Percentiles rank a stretch among this genome's conserved stretches.
Evolutionary conservation across 2,329 filamentous ascomycete genomes (phyloP).

Genomic region (Cadophora gregata): DNA sequence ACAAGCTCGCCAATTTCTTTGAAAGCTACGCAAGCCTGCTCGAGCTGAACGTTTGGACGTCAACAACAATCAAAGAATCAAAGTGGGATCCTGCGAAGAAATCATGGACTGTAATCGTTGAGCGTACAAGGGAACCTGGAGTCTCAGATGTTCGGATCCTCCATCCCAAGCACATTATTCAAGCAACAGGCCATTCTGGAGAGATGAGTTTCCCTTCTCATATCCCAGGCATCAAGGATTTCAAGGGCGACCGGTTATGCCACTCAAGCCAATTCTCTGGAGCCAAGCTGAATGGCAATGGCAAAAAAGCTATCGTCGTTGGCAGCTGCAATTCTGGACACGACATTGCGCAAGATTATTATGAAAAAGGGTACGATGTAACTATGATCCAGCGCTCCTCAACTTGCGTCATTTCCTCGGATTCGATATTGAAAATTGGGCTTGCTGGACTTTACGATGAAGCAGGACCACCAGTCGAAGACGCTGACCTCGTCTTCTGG

Average conservation of each 20-base stretch:
- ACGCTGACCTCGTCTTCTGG: constrained; percentile 67
- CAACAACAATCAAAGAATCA: constrained; percentile 54
- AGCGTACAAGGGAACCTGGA: constrained; percentile 46
- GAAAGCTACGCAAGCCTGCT: constrained; percentile 67
- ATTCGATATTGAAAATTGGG: constrained; percentile 50
- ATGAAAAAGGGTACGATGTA: constrained; percentile 68
- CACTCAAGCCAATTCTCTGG: constrained; percentile 67
- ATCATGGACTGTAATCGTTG: constrained; percentile 61
- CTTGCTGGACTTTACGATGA: constrained; percentile 50
- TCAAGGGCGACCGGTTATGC: constrained; percentile 63
- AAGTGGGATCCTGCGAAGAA: constrained; percentile 56
- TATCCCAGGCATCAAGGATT: constrained; percentile 57
- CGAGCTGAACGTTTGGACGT: constrained; percentile 71
- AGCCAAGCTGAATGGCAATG: constrained; percentile 52
- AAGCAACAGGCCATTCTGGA: constrained; percentile 48
- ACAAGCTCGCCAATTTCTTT: constrained; percentile 73
- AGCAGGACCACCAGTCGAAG: constrained; percentile 59
- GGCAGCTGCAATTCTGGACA: constrained; percentile 72
- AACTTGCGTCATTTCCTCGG: constrained; percentile 67
- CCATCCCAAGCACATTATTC: constrained; percentile 36
- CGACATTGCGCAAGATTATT: constrained; percentile 72
- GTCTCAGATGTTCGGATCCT: constrained; percentile 34
- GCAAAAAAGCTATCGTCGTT: constrained; percentile 67
- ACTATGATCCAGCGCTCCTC: constrained; percentile 73
- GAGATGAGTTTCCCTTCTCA: constrained; percentile 53